Base-by-base conservation (phyloP, 2,329 filamentous ascomycete species). In the Cladophialophora immunda region DNA sequence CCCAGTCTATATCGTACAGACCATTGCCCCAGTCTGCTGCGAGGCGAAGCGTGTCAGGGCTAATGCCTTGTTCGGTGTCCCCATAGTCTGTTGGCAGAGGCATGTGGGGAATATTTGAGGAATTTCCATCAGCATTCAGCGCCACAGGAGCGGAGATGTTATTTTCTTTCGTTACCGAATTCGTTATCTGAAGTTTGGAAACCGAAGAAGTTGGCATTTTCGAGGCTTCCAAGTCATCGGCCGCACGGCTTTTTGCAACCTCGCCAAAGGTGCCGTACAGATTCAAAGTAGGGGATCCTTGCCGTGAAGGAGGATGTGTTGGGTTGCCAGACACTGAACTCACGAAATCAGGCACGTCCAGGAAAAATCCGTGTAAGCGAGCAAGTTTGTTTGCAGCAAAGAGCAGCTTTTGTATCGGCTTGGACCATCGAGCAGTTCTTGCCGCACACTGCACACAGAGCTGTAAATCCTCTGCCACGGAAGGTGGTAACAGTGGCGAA, bases 11-110 rank as follows among this genome's bases (percentile, higher is more conserved):
- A 47, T 47, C 41, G 22, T 47, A 47, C 17, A 22, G 17, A 17
- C 41, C 41, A 47, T 47, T 47, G 41, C 22, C 41, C 41, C 41
- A 47, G 22, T 47, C 22, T 47, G 41, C 17, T n/a, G 41, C 22
- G 4, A 47, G 17, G 41, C 22, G 41, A 47, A 47, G 41, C 17
- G 41, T 47, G 22, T 47, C 41, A 22, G 41, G 41, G 22, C 41
- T 47, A n/a, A 47, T 47, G 22, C 17, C 22, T 22, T 47, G 41
- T 47, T 47, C 41, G 17, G 17, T 22, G 17, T 47, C 17, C 41
- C 5, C 17, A 13, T 47, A 47, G 41, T 47, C 29, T 8, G 29
- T 30, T 30, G 4, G 29, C 29, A 30, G 29, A 30, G 29, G 29
- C 29, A 30, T 30, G 8, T 30, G 29, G 29, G 29, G 29, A 30